These are phyloP conservation scores for Lecanosticta acicola DNA, from an alignment of 2,329 filamentous ascomycete species.

Conservation along the genomic window DNA sequence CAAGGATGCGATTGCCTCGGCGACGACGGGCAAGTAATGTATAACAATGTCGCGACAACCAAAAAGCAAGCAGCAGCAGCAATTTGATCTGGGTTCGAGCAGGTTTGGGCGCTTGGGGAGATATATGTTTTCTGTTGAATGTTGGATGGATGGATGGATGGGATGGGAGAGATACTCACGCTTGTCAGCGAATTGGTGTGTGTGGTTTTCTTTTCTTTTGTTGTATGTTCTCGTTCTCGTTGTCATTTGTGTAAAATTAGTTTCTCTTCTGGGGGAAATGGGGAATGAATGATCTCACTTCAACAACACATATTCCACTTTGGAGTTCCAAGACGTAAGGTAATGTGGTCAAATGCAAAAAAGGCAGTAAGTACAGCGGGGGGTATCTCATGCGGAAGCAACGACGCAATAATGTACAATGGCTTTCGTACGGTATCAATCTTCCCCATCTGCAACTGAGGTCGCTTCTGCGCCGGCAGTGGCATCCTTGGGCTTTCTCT, in stretches of 20 bases:
- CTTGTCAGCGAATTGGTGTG: neutral
- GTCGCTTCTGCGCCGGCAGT: constrained; percentile 2
- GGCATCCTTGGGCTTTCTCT: constrained; percentile 21
- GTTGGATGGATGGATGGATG: no score
- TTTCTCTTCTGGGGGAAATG: neutral
- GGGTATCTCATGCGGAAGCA: neutral
- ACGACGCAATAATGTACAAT: neutral
- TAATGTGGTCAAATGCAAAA: no score
- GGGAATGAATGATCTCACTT: no score
- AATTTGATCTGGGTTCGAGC: neutral
- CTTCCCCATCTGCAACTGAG: neutral
- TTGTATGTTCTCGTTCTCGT: neutral
- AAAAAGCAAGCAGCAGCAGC: neutral
- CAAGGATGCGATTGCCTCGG: neutral
- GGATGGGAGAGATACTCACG: no score
- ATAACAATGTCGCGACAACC: no score
- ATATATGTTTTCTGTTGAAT: no score
- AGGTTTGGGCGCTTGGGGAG: neutral
- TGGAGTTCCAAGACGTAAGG: no score
- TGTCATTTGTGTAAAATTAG: neutral
- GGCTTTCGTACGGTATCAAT: neutral
- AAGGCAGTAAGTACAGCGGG: neutral
- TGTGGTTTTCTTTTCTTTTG: neutral
- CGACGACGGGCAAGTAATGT: neutral
- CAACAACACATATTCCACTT: no score